Evolutionary conservation across 108 stramenopile genomes (phyloP), one percentile per base, ranked within the genome.

Genomic region (Conticribra weissflogii): DNA sequence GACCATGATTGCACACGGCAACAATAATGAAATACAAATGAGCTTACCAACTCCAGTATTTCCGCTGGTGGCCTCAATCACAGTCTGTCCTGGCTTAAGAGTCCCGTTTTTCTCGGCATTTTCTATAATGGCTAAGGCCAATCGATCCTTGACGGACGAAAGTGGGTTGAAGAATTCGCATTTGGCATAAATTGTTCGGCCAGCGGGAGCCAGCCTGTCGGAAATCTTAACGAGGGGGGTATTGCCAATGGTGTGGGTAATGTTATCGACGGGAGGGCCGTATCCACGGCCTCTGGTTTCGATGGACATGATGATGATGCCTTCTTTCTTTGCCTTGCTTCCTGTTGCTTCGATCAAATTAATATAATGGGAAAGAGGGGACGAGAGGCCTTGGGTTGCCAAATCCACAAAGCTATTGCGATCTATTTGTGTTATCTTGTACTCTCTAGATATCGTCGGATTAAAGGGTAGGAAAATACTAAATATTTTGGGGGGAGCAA

Each of bases 21-120:
- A 31, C 64, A 66, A 31, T n/a, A 54, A 28, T 18, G 31, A n/a
- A 18, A 2, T 28, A 49, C 79, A 70, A 52, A 81, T 72, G 52
- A 77, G 81, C 25, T 92, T 59, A 23, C 90, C 89, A 49, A 97
- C 96, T 27, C 98, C 98, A 12, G 97, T 97, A 65, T 97, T 97
- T 21, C 98, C 98, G 24, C 84, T 86, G 0, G 96, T 96, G 25
- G 96, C 95, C 72, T 98, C 98, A 9, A 98, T 78, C 27, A 97
- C 93, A 0, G 95, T 96, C 61, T 95, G 79, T 1, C 97, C 98
- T n/a, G 90, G 89, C 58, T 74, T 85, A 51, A 97, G 66, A 41
- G 75, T 60, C 5, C 96, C 95, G 45, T 80, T 65, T 14, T 67
- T 73, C 61, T 97, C 96, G 0, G 93, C 95, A 7, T 81, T 79